phyloP scores from a whole-genome alignment of 257 asterid genomes.

The Ligustrum vulgare region DNA sequence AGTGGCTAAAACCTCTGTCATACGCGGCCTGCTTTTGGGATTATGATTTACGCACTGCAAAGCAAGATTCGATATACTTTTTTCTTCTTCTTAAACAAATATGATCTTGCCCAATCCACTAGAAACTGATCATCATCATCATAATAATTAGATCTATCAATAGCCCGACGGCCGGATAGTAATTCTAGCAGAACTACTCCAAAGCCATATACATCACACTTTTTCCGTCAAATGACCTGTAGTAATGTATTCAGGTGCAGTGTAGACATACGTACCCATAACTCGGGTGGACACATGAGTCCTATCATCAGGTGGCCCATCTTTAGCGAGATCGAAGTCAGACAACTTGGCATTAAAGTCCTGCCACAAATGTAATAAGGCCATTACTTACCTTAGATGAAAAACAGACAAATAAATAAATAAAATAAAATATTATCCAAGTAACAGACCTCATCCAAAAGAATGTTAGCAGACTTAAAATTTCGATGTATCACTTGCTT shows the following conservation, averaged over 20 bases:
- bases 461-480: conserved; percentile 11
- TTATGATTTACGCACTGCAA: conserved; percentile 20
- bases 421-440: neutral
- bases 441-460: conserved; percentile 17
- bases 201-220: conserved; percentile 1
- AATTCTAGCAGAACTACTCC: conserved; percentile 34
- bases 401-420: too few species aligned
- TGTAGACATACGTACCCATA: conserved; percentile 16
- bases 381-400: too few species aligned
- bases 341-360: conserved; percentile 21
- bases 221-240: conserved; percentile 2
- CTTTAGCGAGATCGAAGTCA: conserved; percentile 3
- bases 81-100: neutral
- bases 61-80: neutral
- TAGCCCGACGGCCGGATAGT: conserved; percentile 27
- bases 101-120: neutral
- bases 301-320: conserved; percentile 19
- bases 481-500: conserved; percentile 9
- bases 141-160: conserved; percentile 10
- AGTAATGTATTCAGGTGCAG: conserved; percentile 15
- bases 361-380: too few species aligned
- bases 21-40: conserved; percentile 27
- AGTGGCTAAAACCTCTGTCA: too few species aligned
- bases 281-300: conserved; percentile 13
- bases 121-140: neutral